Base-by-base conservation (phyloP, 306 rosid species). In the Lathyrus oleraceus region DNA sequence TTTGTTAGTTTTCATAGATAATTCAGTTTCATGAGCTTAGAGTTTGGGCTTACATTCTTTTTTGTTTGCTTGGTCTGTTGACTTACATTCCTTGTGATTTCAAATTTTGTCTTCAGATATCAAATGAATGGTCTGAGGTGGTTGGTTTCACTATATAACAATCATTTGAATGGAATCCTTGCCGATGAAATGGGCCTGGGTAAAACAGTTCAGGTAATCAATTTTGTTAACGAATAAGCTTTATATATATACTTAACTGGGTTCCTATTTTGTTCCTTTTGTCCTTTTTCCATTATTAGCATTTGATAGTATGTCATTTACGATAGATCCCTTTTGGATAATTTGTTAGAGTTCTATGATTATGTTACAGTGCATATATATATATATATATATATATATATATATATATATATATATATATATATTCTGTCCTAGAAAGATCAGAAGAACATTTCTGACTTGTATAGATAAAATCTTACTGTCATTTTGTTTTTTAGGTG, bases 141-240 rank as follows among this genome's bases (percentile, higher is more conserved):
- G 99, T 71, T 95, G 82, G 96, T 95, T 77, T 95, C 99, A 10
- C 81, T 95, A 59, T 95, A 95, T 69, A 95, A 95, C 80, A 95
- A 95, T 76, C 99, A 91, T 81, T 78, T 95, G 86, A 95, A 95
- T 77, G 99, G 99, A 83, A 95, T 95, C 74, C 97, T 95, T 52
- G 99, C 99, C 20, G 99, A 95, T 81, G 99, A 95, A 86, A 95
- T 91, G 99, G 99, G 99, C 72, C 90, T 95, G 23, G 99, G 99
- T 69, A 95, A 95, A 89, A 95, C 99, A 9, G 99, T 91, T 62
- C 97, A 95, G 97, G 99, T 95, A 82, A 51, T 52, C 28, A 70
- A 57, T 78, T 74, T 42, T 77, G 39, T 56, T 27, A 30, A 16
- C 57, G 16, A 30, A 60, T 61, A 25, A n/a, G 65, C 23, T 15